Evolutionary conservation across 345 rosid species (phyloP).

Genomic region (Linum lewisii): DNA sequence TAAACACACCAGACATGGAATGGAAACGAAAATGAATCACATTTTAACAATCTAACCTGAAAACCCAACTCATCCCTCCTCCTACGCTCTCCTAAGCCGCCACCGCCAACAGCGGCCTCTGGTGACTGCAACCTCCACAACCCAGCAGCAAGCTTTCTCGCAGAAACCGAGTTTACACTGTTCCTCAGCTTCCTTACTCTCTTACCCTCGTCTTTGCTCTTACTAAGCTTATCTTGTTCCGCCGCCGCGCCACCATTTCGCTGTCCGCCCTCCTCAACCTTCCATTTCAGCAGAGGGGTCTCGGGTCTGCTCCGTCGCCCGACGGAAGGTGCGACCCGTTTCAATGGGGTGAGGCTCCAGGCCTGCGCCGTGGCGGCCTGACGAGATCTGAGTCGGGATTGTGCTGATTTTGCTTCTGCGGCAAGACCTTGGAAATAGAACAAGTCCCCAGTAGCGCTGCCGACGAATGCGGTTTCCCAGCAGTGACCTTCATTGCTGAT

Average conservation of each 20-base stretch:
- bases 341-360: conserved; percentile 38
- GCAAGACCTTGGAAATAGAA: background rate
- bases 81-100: conserved; percentile 1
- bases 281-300: conserved; percentile 80
- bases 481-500: conserved; percentile 53
- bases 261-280: conserved; percentile 47
- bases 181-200: background rate
- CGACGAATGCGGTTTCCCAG: conserved; percentile 38
- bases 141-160: conserved; percentile 11
- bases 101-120: conserved; percentile 1
- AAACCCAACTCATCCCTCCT: background rate
- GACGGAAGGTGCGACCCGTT: conserved; percentile 33
- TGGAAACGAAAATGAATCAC: conserved; percentile 1
- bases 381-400: conserved; percentile 42
- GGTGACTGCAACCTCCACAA: conserved; percentile 10
- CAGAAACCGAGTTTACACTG: background rate
- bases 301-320: conserved; percentile 64
- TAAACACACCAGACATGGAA: conserved; percentile 9
- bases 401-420: conserved; percentile 15
- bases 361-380: conserved; percentile 39
- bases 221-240: background rate
- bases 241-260: conserved; percentile 19
- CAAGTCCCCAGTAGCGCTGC: conserved; percentile 27
- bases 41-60: conserved; percentile 30
- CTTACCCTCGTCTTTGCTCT: background rate